phyloP scores from a whole-genome alignment of 352 stramenopile species.

The Albugo laibachii region DNA sequence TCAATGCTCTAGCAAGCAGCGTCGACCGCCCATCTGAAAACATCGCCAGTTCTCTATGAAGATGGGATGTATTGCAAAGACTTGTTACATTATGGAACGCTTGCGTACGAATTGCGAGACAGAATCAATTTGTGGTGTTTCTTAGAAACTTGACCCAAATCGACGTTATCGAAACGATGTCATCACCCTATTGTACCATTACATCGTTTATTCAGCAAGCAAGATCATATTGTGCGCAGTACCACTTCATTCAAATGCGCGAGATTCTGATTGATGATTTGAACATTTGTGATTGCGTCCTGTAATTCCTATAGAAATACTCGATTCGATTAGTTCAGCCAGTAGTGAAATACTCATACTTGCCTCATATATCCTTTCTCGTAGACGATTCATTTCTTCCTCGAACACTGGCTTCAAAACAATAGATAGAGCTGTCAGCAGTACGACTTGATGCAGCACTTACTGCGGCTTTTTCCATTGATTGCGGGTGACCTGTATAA shows the following conservation, averaged over 20 bases:
- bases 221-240: conserved; percentile 2
- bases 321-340: background rate
- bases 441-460: too few species aligned
- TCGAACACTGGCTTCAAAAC: conserved; percentile 33
- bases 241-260: conserved; percentile 70
- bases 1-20: conserved; percentile 18
- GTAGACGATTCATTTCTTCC: conserved; percentile 39
- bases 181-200: conserved; percentile 23
- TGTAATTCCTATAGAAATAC: conserved; percentile 32
- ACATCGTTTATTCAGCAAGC: background rate
- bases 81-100: too few species aligned
- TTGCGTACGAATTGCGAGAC: too few species aligned
- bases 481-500: too few species aligned
- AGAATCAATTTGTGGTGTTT: conserved; percentile 17
- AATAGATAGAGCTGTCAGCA: too few species aligned
- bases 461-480: too few species aligned
- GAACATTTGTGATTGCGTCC: conserved; percentile 58
- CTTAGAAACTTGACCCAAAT: conserved; percentile 54
- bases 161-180: conserved; percentile 48
- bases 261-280: conserved; percentile 65
- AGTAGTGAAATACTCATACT: background rate
- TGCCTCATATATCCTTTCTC: conserved; percentile 57
- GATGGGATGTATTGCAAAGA: too few species aligned
- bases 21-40: background rate
- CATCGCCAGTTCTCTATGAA: too few species aligned